Evolutionary conservation across 108 stramenopile genomes (phyloP).

Genomic region (Ochromonas danica): DNA sequence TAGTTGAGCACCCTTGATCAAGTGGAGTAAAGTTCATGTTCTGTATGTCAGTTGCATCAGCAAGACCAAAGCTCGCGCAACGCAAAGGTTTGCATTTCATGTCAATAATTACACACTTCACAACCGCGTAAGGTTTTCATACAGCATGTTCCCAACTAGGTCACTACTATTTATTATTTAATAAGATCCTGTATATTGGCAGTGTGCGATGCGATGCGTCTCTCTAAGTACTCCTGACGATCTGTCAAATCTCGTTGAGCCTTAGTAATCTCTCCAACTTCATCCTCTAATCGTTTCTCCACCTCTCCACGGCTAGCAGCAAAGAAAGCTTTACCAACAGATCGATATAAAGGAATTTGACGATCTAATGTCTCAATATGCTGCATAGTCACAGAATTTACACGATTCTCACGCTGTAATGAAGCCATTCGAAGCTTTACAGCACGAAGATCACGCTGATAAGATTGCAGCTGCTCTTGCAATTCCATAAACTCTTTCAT

Average conservation of each 20-base stretch:
- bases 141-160: no score
- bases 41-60: no score
- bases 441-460: not conserved
- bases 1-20: no score
- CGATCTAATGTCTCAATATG: constrained; percentile 24
- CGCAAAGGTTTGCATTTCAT: no score
- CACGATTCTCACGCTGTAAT: not conserved
- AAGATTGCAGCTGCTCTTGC: not conserved
- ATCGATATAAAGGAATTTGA: constrained; percentile 17
- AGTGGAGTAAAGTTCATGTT: no score
- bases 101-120: no score
- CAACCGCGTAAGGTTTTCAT: no score
- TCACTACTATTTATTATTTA: no score
- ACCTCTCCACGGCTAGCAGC: not conserved
- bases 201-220: constrained; percentile 6
- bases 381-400: constrained; percentile 5
- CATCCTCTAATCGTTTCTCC: constrained; percentile 5
- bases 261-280: not conserved
- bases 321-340: constrained; percentile 29
- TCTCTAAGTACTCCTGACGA: constrained; percentile 19
- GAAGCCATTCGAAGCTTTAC: not conserved
- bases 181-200: not conserved
- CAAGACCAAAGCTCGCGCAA: no score
- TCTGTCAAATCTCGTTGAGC: constrained; percentile 26
- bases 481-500: constrained; percentile 35